A percentile compares a stretch with the other conserved stretches of the same genome.
Evolutionary conservation across 2,329 filamentous ascomycete genomes (phyloP).

Genomic region (Aspergillus puulaauensis): DNA sequence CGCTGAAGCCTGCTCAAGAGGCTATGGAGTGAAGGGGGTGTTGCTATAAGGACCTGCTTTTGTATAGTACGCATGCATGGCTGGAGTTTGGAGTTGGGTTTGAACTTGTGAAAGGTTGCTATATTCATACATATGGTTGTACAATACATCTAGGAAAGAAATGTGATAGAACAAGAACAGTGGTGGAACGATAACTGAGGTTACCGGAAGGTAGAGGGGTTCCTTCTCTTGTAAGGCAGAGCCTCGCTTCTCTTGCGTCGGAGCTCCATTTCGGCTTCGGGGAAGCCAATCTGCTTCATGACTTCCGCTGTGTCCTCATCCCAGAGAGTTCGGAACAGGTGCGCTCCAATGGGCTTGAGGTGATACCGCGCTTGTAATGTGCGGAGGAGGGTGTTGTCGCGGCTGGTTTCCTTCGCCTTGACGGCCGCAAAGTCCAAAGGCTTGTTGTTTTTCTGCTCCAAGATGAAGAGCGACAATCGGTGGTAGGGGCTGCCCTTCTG

Average conservation of each 20-base stretch:
- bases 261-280: conserved; percentile 79
- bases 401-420: conserved; percentile 49
- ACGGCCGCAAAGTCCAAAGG: conserved; percentile 60
- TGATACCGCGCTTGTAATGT: conserved; percentile 69
- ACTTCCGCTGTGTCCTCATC: conserved; percentile 84
- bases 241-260: conserved; percentile 74
- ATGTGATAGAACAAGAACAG: conserved; percentile 20
- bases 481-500: conserved; percentile 93
- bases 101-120: conserved; percentile 12
- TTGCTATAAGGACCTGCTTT: not conserved
- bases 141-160: conserved; percentile 38
- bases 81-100: conserved; percentile 29
- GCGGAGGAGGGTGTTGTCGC: conserved; percentile 73
- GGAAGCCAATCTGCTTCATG: conserved; percentile 75
- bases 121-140: conserved; percentile 46
- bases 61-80: conserved; percentile 2
- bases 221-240: conserved; percentile 63
- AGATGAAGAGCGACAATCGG: conserved; percentile 76
- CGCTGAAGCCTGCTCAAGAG: conserved; percentile 33
- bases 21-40: conserved; percentile 5
- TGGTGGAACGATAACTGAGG: conserved; percentile 11
- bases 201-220: conserved; percentile 47
- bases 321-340: conserved; percentile 85
- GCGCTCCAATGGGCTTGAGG: conserved; percentile 74
- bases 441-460: conserved; percentile 70